Base-by-base conservation (phyloP, 2,329 filamentous ascomycete genomes). In the Nemania sp. region DNA sequence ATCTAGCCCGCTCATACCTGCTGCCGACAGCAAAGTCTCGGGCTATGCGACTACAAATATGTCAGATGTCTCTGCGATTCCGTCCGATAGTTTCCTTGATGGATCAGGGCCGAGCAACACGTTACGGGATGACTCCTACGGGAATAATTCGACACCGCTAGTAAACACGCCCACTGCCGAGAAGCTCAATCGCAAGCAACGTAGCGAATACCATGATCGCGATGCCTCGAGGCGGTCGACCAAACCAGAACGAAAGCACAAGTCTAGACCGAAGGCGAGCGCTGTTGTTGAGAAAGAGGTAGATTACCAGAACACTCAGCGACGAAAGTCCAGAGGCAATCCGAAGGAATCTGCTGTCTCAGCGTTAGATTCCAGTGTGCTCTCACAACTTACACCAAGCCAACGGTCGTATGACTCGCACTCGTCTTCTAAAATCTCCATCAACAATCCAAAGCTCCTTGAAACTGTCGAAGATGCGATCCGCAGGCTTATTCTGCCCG, bases 401-500 rank as follows among this genome's bases (percentile, higher is more conserved):
- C 80, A 84, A 61, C 78, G 79, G 40, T 83, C 81, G 0, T 70
- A 77, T 53, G 80, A 83, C 60, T 76, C 80, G 57, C 76, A 81
- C 66, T 81, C 80, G 20, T 83, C 81, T 23, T 76, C 75, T 19
- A 72, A 75, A 20, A 90, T 90, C 3, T 93, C 90, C 0, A 90
- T 95, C 69, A 96, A 95, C 73, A 96, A 97, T 66, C 92, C 92
- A 0, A 94, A 91, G 68, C 76, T 97, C 2, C 80, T 97, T 2
- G 90, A 94, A 66, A 94, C 91, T 0, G 92, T 97, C 3, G 92
- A 97, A 73, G 91, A 96, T 73, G 91, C 91, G 12, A 96, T 97
- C 66, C 86, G 91, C 59, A 83, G 91, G 43, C 79, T 96, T 44
- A 96, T 97, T 48, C 75, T 99, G 2, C 94, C 94, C 0, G 93